phyloP scores from a whole-genome alignment of 257 asterid genomes.

The Plantago major region DNA sequence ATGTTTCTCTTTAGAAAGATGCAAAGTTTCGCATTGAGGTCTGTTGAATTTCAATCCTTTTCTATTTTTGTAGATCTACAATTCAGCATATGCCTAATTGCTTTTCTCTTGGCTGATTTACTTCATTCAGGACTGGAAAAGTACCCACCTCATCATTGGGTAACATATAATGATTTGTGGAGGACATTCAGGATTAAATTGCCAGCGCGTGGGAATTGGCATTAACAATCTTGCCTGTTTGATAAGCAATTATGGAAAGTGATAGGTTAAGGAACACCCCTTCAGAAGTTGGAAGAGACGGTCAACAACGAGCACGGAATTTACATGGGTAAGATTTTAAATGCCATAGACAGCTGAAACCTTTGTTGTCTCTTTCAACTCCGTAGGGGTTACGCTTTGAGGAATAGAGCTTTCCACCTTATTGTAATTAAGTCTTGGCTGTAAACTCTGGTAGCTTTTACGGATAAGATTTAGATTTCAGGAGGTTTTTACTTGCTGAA shows the following conservation, averaged over 20 bases:
- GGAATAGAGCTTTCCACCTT: background rate
- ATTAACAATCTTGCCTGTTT: slow-evolving; percentile 34
- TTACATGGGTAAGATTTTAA: slow-evolving; percentile 57
- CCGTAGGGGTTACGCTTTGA: background rate
- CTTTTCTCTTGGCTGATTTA: slow-evolving; percentile 20
- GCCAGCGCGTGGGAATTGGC: slow-evolving; percentile 44
- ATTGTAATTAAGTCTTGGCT: slow-evolving; percentile 4
- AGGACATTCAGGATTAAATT: slow-evolving; percentile 44
- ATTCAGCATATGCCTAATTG: background rate
- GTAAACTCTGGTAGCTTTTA: slow-evolving; percentile 1
- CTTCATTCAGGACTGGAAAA: slow-evolving; percentile 32
- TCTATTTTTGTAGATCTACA: slow-evolving; percentile 16
- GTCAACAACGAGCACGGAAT: slow-evolving; percentile 49
- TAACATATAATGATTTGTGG: slow-evolving; percentile 63
- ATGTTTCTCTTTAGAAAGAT: background rate
- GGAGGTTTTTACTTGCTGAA: background rate
- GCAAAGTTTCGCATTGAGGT: background rate
- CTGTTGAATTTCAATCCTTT: background rate
- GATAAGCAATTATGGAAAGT: slow-evolving; percentile 65
- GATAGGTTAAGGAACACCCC: slow-evolving; percentile 39
- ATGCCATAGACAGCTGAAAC: slow-evolving; percentile 9
- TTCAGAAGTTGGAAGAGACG: slow-evolving; percentile 48
- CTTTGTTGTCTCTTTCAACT: background rate
- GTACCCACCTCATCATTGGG: slow-evolving; percentile 35
- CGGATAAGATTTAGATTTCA: background rate